phyloP scores from a whole-genome alignment of 495 filamentous ascomycete genomes.

The Lentithecium fluviatile region DNA sequence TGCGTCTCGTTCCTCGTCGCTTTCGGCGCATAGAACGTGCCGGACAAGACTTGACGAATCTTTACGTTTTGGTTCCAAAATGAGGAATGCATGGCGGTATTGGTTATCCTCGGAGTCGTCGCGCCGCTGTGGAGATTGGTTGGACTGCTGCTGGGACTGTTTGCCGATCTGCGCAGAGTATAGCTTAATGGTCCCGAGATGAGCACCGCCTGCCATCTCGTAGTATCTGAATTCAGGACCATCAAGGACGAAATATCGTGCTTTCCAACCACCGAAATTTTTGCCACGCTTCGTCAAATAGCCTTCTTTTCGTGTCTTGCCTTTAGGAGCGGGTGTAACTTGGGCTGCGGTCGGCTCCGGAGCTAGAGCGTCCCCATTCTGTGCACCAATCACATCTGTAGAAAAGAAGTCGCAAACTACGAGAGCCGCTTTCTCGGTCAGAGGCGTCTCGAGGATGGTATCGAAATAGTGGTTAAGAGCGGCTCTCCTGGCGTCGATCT shows the following conservation, averaged over 20 bases:
- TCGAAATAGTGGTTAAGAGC: slow-evolving; percentile 85
- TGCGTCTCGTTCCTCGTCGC: slow-evolving; percentile 83
- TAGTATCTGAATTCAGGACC: slow-evolving; percentile 88
- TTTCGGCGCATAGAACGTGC: slow-evolving; percentile 94
- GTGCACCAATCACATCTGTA: slow-evolving; percentile 76
- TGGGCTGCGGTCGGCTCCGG: slow-evolving; percentile 49
- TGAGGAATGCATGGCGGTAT: slow-evolving; percentile 93
- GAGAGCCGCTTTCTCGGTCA: slow-evolving; percentile 77
- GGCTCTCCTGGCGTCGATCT: slow-evolving; percentile 80
- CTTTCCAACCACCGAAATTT: slow-evolving; percentile 99
- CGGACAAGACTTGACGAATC: slow-evolving; percentile 87
- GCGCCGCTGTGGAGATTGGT: slow-evolving; percentile 57
- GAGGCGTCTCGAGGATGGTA: slow-evolving; percentile 72
- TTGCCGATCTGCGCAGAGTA: slow-evolving; percentile 91
- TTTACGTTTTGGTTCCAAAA: slow-evolving; percentile 94
- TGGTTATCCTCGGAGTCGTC: slow-evolving; percentile 84
- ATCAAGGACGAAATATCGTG: slow-evolving; percentile 88
- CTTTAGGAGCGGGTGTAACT: slow-evolving; percentile 46
- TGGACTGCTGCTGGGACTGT: slow-evolving; percentile 65
- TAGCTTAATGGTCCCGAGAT: slow-evolving; percentile 91
- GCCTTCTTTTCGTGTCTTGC: slow-evolving; percentile 74
- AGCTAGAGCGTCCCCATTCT: slow-evolving; percentile 52
- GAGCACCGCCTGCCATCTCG: slow-evolving; percentile 80
- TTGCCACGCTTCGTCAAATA: slow-evolving; percentile 96
- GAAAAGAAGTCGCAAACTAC: slow-evolving; percentile 86